phyloP scores from a whole-genome alignment of 2,329 filamentous ascomycete species.

The Alternaria alternata region DNA sequence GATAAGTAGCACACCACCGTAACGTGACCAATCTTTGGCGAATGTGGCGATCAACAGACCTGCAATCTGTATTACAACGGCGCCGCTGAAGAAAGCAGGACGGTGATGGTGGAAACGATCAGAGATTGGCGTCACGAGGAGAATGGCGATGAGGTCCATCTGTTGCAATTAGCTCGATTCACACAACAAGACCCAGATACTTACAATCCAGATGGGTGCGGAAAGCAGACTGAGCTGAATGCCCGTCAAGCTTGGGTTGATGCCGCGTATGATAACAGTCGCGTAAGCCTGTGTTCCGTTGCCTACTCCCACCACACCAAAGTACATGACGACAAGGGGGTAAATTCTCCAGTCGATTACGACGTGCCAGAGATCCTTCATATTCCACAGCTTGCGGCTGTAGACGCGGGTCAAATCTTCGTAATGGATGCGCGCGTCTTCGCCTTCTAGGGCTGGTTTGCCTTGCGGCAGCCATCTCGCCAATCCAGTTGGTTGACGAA shows the following conservation, averaged over 20 bases:
- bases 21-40: slow-evolving; percentile 82
- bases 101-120: slow-evolving; percentile 85
- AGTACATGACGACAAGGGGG: slow-evolving; percentile 90
- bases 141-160: slow-evolving; percentile 89
- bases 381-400: slow-evolving; percentile 74
- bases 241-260: slow-evolving; percentile 75
- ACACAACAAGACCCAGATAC: slow-evolving; percentile 42
- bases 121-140: slow-evolving; percentile 83
- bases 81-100: slow-evolving; percentile 80
- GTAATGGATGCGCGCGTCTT: slow-evolving; percentile 84
- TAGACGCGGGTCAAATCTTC: slow-evolving; percentile 83
- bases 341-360: slow-evolving; percentile 87
- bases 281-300: slow-evolving; percentile 90
- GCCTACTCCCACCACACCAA: slow-evolving; percentile 90
- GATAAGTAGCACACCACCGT: slow-evolving; percentile 87
- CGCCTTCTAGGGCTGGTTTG: slow-evolving; percentile 75
- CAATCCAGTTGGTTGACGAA: slow-evolving; percentile 60
- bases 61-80: slow-evolving; percentile 79
- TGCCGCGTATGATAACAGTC: slow-evolving; percentile 83
- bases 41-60: slow-evolving; percentile 83
- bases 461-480: slow-evolving; percentile 72
- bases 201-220: slow-evolving; percentile 89
- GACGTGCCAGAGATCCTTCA: slow-evolving; percentile 74
- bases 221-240: slow-evolving; percentile 83
- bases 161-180: slow-evolving; percentile 43